Evolutionary conservation across 352 stramenopile species (phyloP).

Genomic region (Globisporangium alternatum): DNA sequence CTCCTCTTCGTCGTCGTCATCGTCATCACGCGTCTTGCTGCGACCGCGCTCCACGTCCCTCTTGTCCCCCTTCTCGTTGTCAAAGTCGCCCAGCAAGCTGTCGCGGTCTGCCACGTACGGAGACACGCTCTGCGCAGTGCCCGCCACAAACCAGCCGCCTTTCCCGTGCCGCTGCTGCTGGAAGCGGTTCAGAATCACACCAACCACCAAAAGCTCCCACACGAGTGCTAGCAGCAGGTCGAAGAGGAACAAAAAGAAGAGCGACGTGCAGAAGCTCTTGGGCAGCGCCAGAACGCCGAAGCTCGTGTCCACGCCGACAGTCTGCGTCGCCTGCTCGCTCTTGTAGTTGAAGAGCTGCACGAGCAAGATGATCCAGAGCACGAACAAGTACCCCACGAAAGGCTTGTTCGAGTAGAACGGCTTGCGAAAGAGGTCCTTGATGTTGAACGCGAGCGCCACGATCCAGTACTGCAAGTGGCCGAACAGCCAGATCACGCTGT

Average conservation of each 20-base stretch:
- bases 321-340: conserved; percentile 41
- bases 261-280: conserved; percentile 46
- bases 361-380: conserved; percentile 51
- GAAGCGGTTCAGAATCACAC: conserved; percentile 46
- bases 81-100: conserved; percentile 32
- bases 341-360: conserved; percentile 71
- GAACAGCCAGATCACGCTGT: conserved; percentile 76
- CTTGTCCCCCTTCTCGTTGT: conserved; percentile 9
- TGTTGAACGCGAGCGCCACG: conserved; percentile 63
- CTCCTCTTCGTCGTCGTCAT: conserved; percentile 44
- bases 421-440: conserved; percentile 57
- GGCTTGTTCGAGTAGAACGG: conserved; percentile 51
- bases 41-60: conserved; percentile 8
- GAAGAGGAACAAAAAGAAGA: conserved; percentile 73
- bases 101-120: conserved; percentile 50
- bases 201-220: conserved; percentile 64
- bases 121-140: conserved; percentile 32
- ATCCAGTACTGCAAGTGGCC: conserved; percentile 79
- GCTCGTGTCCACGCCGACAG: conserved; percentile 54
- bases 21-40: conserved; percentile 16
- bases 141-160: conserved; percentile 14
- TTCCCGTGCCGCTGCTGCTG: conserved; percentile 35
- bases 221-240: conserved; percentile 46
- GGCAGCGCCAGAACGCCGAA: conserved; percentile 54
- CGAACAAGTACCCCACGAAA: conserved; percentile 49